Evolutionary conservation across 805 yeast species (phyloP), one percentile per base, ranked within the genome.

Genomic region (Maudiozyma bulderi): DNA sequence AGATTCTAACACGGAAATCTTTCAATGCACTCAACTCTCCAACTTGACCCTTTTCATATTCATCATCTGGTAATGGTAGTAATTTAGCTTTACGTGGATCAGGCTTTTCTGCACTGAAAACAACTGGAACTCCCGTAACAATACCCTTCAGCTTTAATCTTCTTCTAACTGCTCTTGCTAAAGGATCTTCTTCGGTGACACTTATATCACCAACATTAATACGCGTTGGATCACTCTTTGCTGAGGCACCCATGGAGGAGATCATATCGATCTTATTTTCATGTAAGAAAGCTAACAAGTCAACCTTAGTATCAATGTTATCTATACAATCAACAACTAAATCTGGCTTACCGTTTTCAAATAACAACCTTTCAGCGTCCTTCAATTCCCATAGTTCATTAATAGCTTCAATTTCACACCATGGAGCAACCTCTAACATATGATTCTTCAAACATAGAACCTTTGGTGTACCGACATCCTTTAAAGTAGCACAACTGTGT

Each of bases 231-330:
- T 93, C 99, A 47, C 95, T 84, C 65, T 93, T 93, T 57, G 96
- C 84, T 5, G 96, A 95, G 0, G 99, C 98, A 30, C 99, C 99
- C 81, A 95, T 95, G 0, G 96, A 86, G 5, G 95, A 82, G 39
- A 93, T 77, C 33, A 89, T 84, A n/a, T 77, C 78, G 34, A 91
- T 62, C 1, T 73, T 65, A 42, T 79, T 68, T 14, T 74, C 72
- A 61, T 81, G 71, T 55, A 95, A 83, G 66, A 75, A 90, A 33
- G 82, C 81, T 55, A 93, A 70, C 47, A 93, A 71, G 59, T 93
- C 99, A 30, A 90, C 95, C 61, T 93, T 93, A n/a, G 98, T 90
- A 58, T 91, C 96, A 51, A 93, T 84, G 64, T 93, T 93, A 68
- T 93, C 99, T 56, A 93, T 93, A 69, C 98, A 93, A 62, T 93